Evolutionary conservation across 495 filamentous ascomycete genomes (phyloP).

Genomic region (Coniosporium apollinis): DNA sequence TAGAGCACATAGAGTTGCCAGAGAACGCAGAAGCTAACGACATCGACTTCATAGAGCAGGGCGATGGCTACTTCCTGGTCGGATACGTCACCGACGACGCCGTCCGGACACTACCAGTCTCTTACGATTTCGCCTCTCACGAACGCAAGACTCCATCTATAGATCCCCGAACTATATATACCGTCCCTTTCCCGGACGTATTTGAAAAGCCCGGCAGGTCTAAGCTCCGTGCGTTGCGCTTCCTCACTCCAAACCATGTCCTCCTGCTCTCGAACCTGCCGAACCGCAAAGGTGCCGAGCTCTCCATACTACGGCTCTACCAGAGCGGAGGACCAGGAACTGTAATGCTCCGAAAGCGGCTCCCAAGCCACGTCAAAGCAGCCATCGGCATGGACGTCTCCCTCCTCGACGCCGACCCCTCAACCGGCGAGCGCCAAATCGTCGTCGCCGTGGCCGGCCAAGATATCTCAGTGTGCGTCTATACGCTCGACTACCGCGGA

Average conservation of each 20-base stretch:
- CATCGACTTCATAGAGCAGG: conserved; percentile 50
- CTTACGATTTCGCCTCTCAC: conserved; percentile 30
- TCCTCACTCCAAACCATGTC: conserved; percentile 39
- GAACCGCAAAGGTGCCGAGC: conserved; percentile 44
- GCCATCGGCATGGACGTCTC: conserved; percentile 62
- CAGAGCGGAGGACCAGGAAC: conserved; percentile 17
- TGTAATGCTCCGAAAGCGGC: conserved; percentile 34
- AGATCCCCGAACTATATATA: conserved; percentile 43
- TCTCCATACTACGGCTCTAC: conserved; percentile 44
- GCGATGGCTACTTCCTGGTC: conserved; percentile 43
- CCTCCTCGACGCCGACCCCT: conserved; percentile 32
- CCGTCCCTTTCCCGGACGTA: conserved; percentile 36
- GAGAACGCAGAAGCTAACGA: conserved; percentile 60
- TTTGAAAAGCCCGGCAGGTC: conserved; percentile 17
- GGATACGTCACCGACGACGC: conserved; percentile 71
- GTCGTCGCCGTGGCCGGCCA: conserved; percentile 69
- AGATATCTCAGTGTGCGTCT: conserved; percentile 62
- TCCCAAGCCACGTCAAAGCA: conserved; percentile 40
- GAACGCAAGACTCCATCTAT: conserved; percentile 29
- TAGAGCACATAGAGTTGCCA: conserved; percentile 46
- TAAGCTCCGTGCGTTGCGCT: conserved; percentile 35
- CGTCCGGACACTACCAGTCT: conserved; percentile 40
- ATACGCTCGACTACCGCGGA: conserved; percentile 43
- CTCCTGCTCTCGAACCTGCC: conserved; percentile 27
- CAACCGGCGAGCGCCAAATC: conserved; percentile 45